Conservation (phyloP, 2,329 filamentous ascomycete genomes). For the Pestalotiopsis sp. region DNA sequence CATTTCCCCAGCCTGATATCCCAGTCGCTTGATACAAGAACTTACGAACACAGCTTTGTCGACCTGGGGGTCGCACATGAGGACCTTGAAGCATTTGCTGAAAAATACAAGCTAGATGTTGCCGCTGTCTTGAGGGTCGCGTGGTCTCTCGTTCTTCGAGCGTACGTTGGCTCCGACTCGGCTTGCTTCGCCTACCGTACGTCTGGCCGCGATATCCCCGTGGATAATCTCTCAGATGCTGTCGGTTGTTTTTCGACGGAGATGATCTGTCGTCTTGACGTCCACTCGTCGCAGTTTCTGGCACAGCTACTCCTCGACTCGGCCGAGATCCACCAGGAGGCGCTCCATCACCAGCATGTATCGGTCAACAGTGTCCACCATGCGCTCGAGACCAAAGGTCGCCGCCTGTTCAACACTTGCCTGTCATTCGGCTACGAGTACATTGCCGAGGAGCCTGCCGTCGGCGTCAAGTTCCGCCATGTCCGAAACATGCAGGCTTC, state of each 20-base stretch:
- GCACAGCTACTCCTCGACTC: constrained; percentile 27
- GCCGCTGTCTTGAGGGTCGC: constrained; percentile 59
- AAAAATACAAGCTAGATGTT: constrained; percentile 42
- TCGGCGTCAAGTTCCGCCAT: constrained; percentile 38
- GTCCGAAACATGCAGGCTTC: constrained; percentile 45
- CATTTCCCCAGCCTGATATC: constrained; percentile 45
- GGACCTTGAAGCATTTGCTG: constrained; percentile 47
- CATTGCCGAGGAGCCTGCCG: constrained; percentile 23
- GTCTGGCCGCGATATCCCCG: constrained; percentile 45
- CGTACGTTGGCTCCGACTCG: constrained; percentile 54
- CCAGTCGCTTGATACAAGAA: constrained; percentile 21
- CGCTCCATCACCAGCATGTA: constrained; percentile 46
- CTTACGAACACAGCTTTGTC: constrained; percentile 39
- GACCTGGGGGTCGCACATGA: constrained; percentile 43
- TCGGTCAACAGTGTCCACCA: constrained; percentile 51
- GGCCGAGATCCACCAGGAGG: constrained; percentile 25
- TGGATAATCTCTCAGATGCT: constrained; percentile 41
- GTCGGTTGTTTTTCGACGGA: constrained; percentile 48
- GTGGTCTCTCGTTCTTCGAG: constrained; percentile 60
- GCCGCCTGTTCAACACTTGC: constrained; percentile 53
- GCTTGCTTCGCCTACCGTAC: constrained; percentile 59
- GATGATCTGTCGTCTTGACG: constrained; percentile 26
- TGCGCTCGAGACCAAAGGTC: constrained; percentile 43
- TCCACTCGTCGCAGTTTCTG: constrained; percentile 23
- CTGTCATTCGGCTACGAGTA: constrained; percentile 49